phyloP scores from a whole-genome alignment of 495 filamentous ascomycete species.

The Penicillium daleae region DNA sequence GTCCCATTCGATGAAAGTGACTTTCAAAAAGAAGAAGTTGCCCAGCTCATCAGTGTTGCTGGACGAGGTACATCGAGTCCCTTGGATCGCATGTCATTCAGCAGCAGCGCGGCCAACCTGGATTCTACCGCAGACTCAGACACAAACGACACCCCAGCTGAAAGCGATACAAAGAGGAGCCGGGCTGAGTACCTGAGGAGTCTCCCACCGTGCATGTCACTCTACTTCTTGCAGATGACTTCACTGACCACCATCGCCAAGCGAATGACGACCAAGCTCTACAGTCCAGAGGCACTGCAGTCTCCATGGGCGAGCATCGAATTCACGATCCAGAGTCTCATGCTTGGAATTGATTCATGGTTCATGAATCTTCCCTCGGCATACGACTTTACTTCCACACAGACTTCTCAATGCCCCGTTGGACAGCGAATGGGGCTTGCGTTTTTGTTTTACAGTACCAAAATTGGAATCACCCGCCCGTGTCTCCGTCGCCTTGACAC shows the following conservation, averaged over 20 bases:
- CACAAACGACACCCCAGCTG: constrained; percentile 24
- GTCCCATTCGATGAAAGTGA: constrained; percentile 56
- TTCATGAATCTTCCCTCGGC: constrained; percentile 42
- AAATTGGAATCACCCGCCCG: constrained; percentile 63
- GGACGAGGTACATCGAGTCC: constrained; percentile 25
- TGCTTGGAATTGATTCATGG: constrained; percentile 45
- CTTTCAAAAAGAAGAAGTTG: constrained; percentile 43
- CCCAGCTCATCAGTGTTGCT: constrained; percentile 35
- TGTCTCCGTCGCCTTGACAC: constrained; percentile 61
- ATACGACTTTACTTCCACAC: constrained; percentile 45
- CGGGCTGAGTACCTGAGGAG: constrained; percentile 33
- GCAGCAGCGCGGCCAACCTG: constrained; percentile 27
- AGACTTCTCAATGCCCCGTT: constrained; percentile 35
- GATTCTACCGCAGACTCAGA: constrained; percentile 33
- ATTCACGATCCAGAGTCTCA: constrained; percentile 45
- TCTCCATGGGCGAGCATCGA: constrained; percentile 55
- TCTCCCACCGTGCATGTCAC: constrained; percentile 44
- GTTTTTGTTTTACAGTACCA: constrained; percentile 61
- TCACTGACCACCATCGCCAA: constrained; percentile 56
- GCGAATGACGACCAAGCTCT: constrained; percentile 57
- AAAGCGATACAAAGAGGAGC: constrained; percentile 25
- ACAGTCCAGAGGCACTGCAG: constrained; percentile 54
- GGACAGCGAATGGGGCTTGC: constrained; percentile 52
- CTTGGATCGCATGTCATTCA: constrained; percentile 27
- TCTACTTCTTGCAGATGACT: constrained; percentile 54